Percentiles rank a stretch among this genome's conserved stretches.
These are phyloP conservation scores for Pseudogymnoascus sp. DNA, from an alignment of 2,329 filamentous ascomycete genomes.

Conservation along the genomic window DNA sequence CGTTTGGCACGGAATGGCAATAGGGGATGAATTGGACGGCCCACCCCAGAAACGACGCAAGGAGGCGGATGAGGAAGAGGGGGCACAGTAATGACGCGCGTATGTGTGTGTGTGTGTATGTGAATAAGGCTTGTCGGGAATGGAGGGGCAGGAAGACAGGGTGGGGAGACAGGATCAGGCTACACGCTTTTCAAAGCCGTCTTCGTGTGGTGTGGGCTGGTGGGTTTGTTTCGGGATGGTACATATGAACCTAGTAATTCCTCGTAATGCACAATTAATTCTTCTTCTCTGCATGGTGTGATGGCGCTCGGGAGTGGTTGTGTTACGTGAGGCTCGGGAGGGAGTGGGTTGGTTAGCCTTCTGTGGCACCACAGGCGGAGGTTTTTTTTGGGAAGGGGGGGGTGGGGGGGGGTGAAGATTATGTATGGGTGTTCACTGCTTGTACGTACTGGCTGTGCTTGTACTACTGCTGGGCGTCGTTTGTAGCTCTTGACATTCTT, in stretches of 20 bases:
- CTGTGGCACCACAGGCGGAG: not conserved
- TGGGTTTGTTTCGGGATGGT: not conserved
- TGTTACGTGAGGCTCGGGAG: not conserved
- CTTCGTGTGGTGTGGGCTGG: not conserved
- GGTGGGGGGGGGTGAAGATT: not conserved
- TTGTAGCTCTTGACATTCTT: not conserved
- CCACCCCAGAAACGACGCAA: not conserved
- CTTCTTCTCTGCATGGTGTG: not conserved
- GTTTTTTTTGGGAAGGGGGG: not conserved
- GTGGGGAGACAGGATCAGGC: not conserved
- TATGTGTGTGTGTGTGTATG: not conserved
- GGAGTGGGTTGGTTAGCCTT: not conserved
- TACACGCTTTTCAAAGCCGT: not conserved
- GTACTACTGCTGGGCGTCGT: not conserved
- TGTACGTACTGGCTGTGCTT: not conserved
- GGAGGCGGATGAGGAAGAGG: no score
- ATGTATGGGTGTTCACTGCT: not conserved
- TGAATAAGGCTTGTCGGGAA: not conserved
- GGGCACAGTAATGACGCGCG: not conserved
- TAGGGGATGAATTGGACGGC: not conserved
- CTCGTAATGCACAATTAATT: conserved; percentile 3
- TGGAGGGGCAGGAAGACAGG: not conserved
- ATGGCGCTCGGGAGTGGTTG: not conserved
- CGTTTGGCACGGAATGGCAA: not conserved
- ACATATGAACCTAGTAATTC: conserved; percentile 7